Evolutionary conservation across 2,329 filamentous ascomycete genomes (phyloP), one percentile per base, ranked within the genome.

Genomic region (Thielaviopsis musarum): DNA sequence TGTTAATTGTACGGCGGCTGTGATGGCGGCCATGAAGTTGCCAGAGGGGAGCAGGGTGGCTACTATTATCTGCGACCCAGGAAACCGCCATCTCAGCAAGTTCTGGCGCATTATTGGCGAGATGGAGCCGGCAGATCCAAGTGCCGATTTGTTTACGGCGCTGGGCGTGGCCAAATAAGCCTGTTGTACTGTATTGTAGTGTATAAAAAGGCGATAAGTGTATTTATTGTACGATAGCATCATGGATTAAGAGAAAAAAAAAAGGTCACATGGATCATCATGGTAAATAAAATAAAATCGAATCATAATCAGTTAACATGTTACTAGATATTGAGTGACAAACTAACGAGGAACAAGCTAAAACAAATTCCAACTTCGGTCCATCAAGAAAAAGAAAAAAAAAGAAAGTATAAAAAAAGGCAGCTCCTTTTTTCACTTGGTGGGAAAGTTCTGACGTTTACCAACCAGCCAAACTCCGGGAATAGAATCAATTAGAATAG

Each of bases 1-100:
- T n/a, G 91, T 98, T 57, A 98, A 98, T 70, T 95, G 91, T 77
- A 86, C 88, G 51, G 88, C 87, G 4, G 86, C 88, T 22, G 83
- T 87, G 10, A 78, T 78, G 56, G 77, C 84, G 3, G 87, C 87
- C 26, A 77, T 83, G 68, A 73, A 74, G 51, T 72, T 91, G 62
- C 80, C 80, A 4, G 69, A 72, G 58, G 78, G 76, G 15, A 85
- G 84, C 61, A 77, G 76, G 34, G 80, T 94, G 51, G 87, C 91
- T n/a, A 93, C 88, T 0, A 75, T 94, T n/a, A 72, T 93, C 7
- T 93, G 88, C 69, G 88, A 94, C 71, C 82, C 81, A n/a, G 86
- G 88, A n/a, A 83, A 83, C 10, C 77, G 88, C 64, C 88, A 93
- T 70, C 70, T 93, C 57, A 90, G 85, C 72, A 91, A 91, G 70